Conservation (phyloP, 345 rosid genomes). For the Euphorbia tirucalli region DNA sequence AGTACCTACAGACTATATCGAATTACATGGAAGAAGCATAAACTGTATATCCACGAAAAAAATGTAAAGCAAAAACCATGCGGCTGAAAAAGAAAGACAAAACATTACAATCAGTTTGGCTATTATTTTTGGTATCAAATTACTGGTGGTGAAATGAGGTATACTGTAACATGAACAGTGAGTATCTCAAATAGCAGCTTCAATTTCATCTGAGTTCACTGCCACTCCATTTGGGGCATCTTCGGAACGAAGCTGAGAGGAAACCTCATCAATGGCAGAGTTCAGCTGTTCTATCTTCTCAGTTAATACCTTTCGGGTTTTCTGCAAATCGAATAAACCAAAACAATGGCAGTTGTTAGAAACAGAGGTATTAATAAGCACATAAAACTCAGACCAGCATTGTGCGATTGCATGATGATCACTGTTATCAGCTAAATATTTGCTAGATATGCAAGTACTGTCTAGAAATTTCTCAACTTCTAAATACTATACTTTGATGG, state of each 20-base stretch:
- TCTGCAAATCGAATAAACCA: conserved; percentile 42
- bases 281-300: conserved; percentile 87
- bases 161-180: conserved; percentile 2
- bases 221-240: conserved; percentile 58
- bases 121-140: conserved; percentile 27
- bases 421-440: background rate
- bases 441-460: background rate
- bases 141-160: conserved; percentile 9
- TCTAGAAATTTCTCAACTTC: background rate
- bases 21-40: background rate
- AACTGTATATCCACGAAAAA: conserved; percentile 7
- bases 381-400: background rate
- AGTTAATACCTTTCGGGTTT: conserved; percentile 67
- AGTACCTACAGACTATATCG: background rate
- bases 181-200: conserved; percentile 46
- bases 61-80: background rate
- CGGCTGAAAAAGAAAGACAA: background rate
- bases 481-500: background rate
- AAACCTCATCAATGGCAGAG: conserved; percentile 80
- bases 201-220: conserved; percentile 34
- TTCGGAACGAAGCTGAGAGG: conserved; percentile 68
- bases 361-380: background rate
- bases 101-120: conserved; percentile 14
- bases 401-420: background rate
- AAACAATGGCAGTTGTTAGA: conserved; percentile 8